Evolutionary conservation across 768 basidiomycete genomes (phyloP).

Genomic region (Auricularia heimuer): DNA sequence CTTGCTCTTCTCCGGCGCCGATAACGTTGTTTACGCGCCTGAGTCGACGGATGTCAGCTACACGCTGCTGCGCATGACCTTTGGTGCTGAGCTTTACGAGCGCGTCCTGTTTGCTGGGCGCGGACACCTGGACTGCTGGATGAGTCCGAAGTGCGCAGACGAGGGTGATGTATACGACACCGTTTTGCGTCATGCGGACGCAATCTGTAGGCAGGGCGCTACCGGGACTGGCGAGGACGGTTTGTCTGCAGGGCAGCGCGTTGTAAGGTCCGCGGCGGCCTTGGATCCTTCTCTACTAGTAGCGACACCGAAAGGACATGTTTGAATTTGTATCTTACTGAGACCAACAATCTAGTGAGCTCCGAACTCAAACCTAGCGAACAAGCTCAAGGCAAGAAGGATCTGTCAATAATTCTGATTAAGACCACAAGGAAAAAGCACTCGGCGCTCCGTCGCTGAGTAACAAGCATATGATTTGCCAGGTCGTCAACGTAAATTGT

Average conservation of each 20-base stretch:
- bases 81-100: neutral
- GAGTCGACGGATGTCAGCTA: neutral
- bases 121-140: neutral
- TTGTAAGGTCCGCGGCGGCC: too few species aligned
- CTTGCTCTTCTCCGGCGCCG: neutral
- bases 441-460: too few species aligned
- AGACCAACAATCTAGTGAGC: too few species aligned
- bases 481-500: too few species aligned
- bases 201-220: neutral
- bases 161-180: neutral
- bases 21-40: conserved; percentile 1
- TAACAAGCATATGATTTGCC: too few species aligned
- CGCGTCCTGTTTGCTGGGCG: neutral
- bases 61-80: neutral
- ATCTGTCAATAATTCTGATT: too few species aligned
- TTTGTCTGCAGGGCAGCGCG: neutral
- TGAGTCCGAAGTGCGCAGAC: neutral
- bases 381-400: too few species aligned
- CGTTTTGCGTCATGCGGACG: neutral
- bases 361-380: too few species aligned
- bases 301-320: too few species aligned
- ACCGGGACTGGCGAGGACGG: neutral
- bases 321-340: too few species aligned
- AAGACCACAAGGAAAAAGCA: too few species aligned
- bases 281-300: too few species aligned